A percentile compares a stretch with the other conserved stretches of the same genome.
phyloP scores from a whole-genome alignment of 1,284 basidiomycete species.

The Trametes versicolor region DNA sequence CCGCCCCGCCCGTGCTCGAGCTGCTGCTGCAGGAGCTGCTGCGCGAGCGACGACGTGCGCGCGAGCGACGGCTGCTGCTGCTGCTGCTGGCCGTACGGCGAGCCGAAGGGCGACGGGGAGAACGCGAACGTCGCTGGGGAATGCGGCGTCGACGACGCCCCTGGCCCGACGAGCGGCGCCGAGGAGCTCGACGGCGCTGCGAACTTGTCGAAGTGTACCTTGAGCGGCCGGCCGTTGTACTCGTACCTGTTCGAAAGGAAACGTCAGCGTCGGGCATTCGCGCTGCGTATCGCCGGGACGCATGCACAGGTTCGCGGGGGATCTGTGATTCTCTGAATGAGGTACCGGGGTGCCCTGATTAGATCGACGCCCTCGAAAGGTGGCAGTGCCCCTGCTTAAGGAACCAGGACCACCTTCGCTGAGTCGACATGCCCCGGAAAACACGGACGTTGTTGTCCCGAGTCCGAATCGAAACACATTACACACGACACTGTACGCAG shows the following conservation, averaged over 20 bases:
- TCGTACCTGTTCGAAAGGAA: slow-evolving; percentile 69
- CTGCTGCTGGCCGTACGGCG: slow-evolving; percentile 13
- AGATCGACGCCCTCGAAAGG: background rate
- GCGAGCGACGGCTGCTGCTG: slow-evolving; percentile 24
- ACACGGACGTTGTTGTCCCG: background rate
- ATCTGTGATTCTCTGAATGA: background rate
- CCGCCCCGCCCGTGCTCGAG: slow-evolving; percentile 27
- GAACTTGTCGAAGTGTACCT: slow-evolving; percentile 90
- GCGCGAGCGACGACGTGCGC: slow-evolving; percentile 34
- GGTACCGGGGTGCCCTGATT: background rate
- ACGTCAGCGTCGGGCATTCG: slow-evolving; percentile 3
- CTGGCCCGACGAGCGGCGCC: slow-evolving; percentile 42
- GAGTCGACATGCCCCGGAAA: background rate
- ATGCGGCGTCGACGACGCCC: slow-evolving; percentile 41
- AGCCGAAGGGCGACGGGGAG: slow-evolving; percentile 17
- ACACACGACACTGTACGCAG: background rate
- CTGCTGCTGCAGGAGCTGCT: slow-evolving; percentile 32
- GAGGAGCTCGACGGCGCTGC: slow-evolving; percentile 49
- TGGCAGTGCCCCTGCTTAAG: background rate
- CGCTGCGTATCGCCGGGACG: background rate
- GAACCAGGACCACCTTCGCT: background rate
- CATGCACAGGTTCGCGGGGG: background rate
- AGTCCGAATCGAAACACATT: background rate
- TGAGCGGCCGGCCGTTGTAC: slow-evolving; percentile 84
- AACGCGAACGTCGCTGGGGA: slow-evolving; percentile 32